Evolutionary conservation across 306 rosid species (phyloP), one percentile per base, ranked within the genome.

Genomic region (Vicia faba): DNA sequence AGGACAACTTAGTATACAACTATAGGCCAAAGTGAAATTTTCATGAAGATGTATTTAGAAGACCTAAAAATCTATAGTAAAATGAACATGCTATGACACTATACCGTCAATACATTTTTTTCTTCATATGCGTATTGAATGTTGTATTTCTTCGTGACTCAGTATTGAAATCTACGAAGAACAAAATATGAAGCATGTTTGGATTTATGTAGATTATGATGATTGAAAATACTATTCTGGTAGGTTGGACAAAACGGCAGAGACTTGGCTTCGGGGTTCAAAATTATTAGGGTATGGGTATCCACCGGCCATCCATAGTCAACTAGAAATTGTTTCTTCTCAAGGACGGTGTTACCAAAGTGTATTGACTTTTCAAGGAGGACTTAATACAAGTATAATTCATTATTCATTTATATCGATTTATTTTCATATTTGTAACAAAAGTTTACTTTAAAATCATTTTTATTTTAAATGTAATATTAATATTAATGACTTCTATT

Each of bases 191-290:
- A 45, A 45, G 11, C 56, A 49, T 50, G 12, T 5, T 18, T 8
- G 7, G 49, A 44, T 0, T 8, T 19, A 8, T 8, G 26, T 50
- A 18, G 5, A 19, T 3, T 18, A 53, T 23, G 23, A 10, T 13
- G 6, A 33, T 33, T 6, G 38, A 57, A 36, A 44, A 38, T 39
- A 7, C 2, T 33, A 11, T 68, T 68, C 54, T 68, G 31, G 73
- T 39, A 55, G 16, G 16, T 40, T 13, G 13, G 63, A 31, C 12
- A 29, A 58, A 58, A 31, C 61, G 25, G 40, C 63, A 29, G 0
- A 9, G 61, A 67, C 61, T 50, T 12, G 23, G 71, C 19, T 28
- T 28, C 0, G 3, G 19, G 19, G 11, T 28, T 28, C 11, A 56
- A 1, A 56, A 15, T 48, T 15, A 16, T 48, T 15, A 48, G 20